phyloP scores from a whole-genome alignment of 2,329 filamentous ascomycete species.

The Nemania sp. region DNA sequence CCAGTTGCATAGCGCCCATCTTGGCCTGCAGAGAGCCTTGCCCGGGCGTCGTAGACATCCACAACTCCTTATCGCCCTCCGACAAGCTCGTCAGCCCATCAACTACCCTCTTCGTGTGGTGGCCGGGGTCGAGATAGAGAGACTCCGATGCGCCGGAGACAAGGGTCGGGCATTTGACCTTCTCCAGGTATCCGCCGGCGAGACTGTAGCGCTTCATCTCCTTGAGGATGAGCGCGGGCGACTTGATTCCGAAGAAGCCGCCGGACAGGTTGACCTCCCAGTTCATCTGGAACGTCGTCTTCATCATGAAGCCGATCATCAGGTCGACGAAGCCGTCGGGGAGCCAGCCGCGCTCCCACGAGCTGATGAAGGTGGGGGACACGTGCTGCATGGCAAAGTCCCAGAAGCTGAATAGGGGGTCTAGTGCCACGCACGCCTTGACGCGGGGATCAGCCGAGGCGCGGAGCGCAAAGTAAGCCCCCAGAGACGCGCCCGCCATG shows the following conservation, averaged over 20 bases:
- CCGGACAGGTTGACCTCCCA: slow-evolving; percentile 39
- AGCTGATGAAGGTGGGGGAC: slow-evolving; percentile 32
- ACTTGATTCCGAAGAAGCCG: slow-evolving; percentile 31
- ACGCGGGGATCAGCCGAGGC: slow-evolving; percentile 11
- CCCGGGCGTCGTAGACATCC: slow-evolving; percentile 16
- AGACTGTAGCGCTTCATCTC: slow-evolving; percentile 27
- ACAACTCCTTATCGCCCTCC: slow-evolving; percentile 19
- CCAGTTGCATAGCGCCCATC: background rate
- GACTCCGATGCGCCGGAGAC: slow-evolving; percentile 34
- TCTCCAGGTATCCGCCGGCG: background rate
- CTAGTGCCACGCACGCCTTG: slow-evolving; percentile 15
- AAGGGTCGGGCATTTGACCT: slow-evolving; percentile 37
- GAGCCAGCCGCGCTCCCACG: slow-evolving; percentile 35
- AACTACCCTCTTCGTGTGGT: slow-evolving; percentile 15
- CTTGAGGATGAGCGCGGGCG: slow-evolving; percentile 34
- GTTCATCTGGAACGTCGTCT: slow-evolving; percentile 37
- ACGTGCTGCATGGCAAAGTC: slow-evolving; percentile 36
- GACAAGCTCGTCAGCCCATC: slow-evolving; percentile 8
- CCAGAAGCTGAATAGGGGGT: slow-evolving; percentile 33
- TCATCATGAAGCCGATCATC: slow-evolving; percentile 27
- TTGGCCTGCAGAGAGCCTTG: slow-evolving; percentile 29
- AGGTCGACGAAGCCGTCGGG: slow-evolving; percentile 35
- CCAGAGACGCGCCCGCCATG: slow-evolving; percentile 15
- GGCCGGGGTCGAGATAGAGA: slow-evolving; percentile 22
- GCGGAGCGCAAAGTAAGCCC: slow-evolving; percentile 18